These are phyloP conservation scores for Fusarium austroafricanum DNA, from an alignment of 2,329 filamentous ascomycete genomes.

Conservation along the genomic window DNA sequence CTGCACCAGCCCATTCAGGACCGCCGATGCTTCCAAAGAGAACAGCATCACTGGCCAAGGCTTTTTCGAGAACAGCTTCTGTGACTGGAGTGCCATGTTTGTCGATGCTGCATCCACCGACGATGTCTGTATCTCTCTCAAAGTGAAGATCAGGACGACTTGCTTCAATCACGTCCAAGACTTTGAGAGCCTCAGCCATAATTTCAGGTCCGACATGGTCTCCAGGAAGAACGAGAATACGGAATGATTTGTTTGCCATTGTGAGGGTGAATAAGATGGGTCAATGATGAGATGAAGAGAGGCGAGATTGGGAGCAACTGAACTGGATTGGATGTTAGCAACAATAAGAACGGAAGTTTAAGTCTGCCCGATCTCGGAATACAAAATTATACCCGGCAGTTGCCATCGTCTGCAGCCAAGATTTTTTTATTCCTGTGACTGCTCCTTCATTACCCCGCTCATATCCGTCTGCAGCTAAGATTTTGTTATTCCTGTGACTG, in stretches of 20 bases:
- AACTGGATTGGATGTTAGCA: no score
- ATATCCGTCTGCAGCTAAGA: neutral
- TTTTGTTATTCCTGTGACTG: slow-evolving; percentile 16
- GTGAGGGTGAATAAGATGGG: neutral
- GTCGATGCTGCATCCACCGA: slow-evolving; percentile 56
- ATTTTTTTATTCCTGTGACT: slow-evolving; percentile 17
- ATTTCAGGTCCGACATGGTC: slow-evolving; percentile 62
- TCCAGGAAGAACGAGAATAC: slow-evolving; percentile 58
- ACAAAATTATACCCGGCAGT: neutral
- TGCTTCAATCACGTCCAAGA: slow-evolving; percentile 56
- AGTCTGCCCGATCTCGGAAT: slow-evolving; percentile 6
- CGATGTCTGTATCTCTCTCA: slow-evolving; percentile 44
- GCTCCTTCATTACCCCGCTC: slow-evolving; percentile 12
- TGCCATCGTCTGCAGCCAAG: neutral
- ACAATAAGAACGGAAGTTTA: neutral
- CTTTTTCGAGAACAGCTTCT: slow-evolving; percentile 56
- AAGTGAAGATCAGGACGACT: slow-evolving; percentile 48
- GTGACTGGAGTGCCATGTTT: slow-evolving; percentile 58
- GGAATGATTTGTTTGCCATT: slow-evolving; percentile 28
- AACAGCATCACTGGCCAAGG: slow-evolving; percentile 56
- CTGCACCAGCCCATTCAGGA: slow-evolving; percentile 56
- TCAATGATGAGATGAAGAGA: neutral
- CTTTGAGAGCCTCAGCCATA: slow-evolving; percentile 58
- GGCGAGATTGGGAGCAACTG: no score
- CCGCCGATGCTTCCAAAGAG: slow-evolving; percentile 62